Evolutionary conservation across 345 rosid species (phyloP).

Genomic region (Excoecaria agallocha): DNA sequence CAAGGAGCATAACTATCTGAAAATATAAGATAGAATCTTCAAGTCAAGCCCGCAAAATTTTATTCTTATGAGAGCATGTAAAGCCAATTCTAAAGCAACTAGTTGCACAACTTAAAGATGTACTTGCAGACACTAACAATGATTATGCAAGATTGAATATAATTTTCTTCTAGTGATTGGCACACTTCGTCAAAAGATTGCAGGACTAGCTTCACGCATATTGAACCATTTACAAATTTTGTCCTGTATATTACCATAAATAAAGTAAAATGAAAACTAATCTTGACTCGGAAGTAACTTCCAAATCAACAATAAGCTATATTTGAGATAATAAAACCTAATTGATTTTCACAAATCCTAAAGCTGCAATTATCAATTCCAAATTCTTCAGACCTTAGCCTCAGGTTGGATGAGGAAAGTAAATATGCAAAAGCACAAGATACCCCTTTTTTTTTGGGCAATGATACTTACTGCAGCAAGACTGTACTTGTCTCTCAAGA

Average conservation of each 20-base stretch:
- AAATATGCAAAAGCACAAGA: background rate
- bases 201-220: background rate
- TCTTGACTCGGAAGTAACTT: background rate
- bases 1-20: background rate
- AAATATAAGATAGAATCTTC: background rate
- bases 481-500: slow-evolving; percentile 80
- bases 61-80: background rate
- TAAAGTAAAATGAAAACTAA: slow-evolving; percentile 1
- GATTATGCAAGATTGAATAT: background rate
- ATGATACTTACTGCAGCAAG: slow-evolving; percentile 85
- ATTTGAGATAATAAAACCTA: background rate
- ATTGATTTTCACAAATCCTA: background rate
- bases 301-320: background rate
- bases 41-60: background rate
- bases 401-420: background rate
- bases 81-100: background rate
- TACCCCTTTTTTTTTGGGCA: background rate
- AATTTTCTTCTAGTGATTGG: background rate
- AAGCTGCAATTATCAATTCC: background rate
- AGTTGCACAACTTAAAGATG: background rate
- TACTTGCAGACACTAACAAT: background rate
- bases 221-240: background rate
- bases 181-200: background rate
- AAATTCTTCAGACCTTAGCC: background rate
- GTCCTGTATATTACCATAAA: background rate